Evolutionary conservation across 768 basidiomycete species (phyloP), one percentile per base, ranked within the genome.

Genomic region (Tephrocybe sp.): DNA sequence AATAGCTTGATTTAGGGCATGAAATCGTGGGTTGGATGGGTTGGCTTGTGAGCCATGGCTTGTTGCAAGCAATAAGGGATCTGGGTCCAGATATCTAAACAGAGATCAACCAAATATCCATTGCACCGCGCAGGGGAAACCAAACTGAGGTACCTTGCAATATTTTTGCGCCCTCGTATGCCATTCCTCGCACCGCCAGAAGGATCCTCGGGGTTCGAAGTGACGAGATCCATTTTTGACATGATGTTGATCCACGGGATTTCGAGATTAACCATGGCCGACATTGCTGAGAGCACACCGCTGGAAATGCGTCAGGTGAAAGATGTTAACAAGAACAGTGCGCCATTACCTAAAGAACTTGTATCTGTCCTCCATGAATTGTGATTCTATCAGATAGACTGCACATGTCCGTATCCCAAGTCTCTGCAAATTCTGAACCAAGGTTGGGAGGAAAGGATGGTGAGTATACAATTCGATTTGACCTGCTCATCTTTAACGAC

Each of bases 391-490:
- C 34, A 99, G 80, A 64, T 98, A 99, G 24, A 83, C 84, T 3
- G 90, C 91, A 59, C 87, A 91, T n/a, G 83, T 83, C 50, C 94
- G 77, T 53, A 98, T 86, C 39, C 88, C 86, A 65, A 94, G 76
- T 42, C 84, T 77, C 57, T 78, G 69, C 54, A 92, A 67, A 63
- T 85, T 74, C 66, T 83, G 78, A n/a, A 90, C 88, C 31, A 99
- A 83, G 5, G 86, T 82, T 0, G 97, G 94, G 31, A 99, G 82
- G 67, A 99, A 92, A 0, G 95, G 94, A 61, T 98, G 93, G 68
- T 99, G 97, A 2, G 97, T 98, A 65, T 98, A 98, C 15, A 99
- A 78, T 68, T 99, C 97, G 61, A 99, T 99, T 69, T 99, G 97
- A 29, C 94, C 94, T 93, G 41, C 27, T 34, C 38, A 42, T 23